A percentile compares a stretch with the other conserved stretches of the same genome.
Conservation (phyloP, 352 stramenopile species). For the Globisporangium emineosum region DNA sequence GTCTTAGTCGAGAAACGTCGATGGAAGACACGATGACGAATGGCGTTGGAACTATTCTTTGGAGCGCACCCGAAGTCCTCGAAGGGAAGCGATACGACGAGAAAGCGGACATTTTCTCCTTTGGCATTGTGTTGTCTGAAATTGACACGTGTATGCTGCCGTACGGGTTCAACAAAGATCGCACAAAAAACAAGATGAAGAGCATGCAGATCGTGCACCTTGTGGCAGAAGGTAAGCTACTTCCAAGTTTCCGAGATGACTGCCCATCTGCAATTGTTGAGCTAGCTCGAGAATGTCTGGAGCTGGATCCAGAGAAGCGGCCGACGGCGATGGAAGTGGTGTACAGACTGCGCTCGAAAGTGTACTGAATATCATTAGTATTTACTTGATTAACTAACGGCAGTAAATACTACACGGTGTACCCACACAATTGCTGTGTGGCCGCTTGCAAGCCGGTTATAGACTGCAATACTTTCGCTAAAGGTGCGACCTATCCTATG, state of each 20-base stretch:
- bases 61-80: constrained; percentile 67
- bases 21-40: constrained; percentile 78
- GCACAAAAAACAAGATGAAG: constrained; percentile 60
- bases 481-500: no score
- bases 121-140: constrained; percentile 69
- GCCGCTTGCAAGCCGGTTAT: no score
- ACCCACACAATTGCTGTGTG: no score
- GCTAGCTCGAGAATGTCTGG: constrained; percentile 57
- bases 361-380: constrained; percentile 27
- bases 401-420: no score
- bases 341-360: constrained; percentile 54
- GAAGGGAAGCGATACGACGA: constrained; percentile 75
- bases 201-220: constrained; percentile 84
- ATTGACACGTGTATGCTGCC: constrained; percentile 74
- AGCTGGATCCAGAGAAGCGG: constrained; percentile 53
- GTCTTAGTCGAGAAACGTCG: constrained; percentile 59
- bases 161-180: constrained; percentile 61
- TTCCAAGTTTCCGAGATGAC: constrained; percentile 68
- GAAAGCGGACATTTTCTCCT: constrained; percentile 78
- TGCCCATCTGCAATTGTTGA: constrained; percentile 50
- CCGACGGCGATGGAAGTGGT: constrained; percentile 70
- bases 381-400: no score
- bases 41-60: constrained; percentile 70
- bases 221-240: constrained; percentile 69
- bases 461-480: no score